Conservation (phyloP, 2,329 filamentous ascomycete species). For the Coccinonectria pachysandricola region DNA sequence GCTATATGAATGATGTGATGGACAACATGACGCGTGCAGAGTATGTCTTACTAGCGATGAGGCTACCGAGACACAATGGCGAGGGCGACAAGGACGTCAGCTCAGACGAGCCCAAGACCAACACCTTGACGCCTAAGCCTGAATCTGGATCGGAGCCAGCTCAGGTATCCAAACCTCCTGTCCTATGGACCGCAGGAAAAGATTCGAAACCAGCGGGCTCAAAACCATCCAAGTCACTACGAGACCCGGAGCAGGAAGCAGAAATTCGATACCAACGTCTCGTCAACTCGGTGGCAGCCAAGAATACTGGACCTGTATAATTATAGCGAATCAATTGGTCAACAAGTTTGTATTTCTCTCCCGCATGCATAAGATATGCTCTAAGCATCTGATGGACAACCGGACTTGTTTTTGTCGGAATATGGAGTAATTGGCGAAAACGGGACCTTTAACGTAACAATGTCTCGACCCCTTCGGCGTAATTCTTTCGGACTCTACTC, state of each 20-base stretch:
- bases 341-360: no score
- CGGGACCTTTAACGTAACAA: no score
- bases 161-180: constrained; percentile 17
- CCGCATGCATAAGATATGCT: no score
- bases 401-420: no score
- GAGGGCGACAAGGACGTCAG: constrained; percentile 22
- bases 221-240: constrained; percentile 11
- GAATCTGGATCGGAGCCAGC: constrained; percentile 18
- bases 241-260: constrained; percentile 26
- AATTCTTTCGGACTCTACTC: no score
- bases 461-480: no score
- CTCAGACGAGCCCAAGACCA: constrained; percentile 22
- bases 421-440: no score
- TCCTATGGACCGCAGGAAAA: constrained; percentile 26
- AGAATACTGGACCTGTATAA: constrained; percentile 18
- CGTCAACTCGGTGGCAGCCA: constrained; percentile 27
- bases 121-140: constrained; percentile 20
- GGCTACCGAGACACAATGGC: constrained; percentile 38
- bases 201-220: constrained; percentile 10
- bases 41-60: constrained; percentile 57
- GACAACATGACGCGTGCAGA: constrained; percentile 58
- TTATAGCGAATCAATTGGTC: no score
- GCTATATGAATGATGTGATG: constrained; percentile 64
- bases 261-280: constrained; percentile 27
- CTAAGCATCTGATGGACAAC: no score